Evolutionary conservation across 495 filamentous ascomycete species (phyloP).

Genomic region (Jackrogersella minutella): DNA sequence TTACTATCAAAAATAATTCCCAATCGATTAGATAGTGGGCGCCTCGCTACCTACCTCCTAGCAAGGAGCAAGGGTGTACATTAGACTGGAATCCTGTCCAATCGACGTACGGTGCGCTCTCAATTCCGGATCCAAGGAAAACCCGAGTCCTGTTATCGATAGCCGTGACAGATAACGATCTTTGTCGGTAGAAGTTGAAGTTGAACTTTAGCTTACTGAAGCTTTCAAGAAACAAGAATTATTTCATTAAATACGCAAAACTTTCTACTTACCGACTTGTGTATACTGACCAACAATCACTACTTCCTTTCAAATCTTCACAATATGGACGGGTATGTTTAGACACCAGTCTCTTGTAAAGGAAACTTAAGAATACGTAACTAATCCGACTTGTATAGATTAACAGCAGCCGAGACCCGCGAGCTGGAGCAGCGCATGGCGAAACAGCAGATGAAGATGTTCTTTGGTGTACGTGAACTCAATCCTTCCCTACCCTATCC

Average conservation of each 20-base stretch:
- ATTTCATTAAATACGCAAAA: no score
- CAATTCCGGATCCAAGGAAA: background rate
- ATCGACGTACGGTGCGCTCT: background rate
- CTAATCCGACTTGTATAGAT: slow-evolving; percentile 49
- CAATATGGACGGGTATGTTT: slow-evolving; percentile 42
- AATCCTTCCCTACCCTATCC: background rate
- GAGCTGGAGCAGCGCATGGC: slow-evolving; percentile 93
- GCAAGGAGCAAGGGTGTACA: background rate
- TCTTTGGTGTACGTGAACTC: slow-evolving; percentile 79
- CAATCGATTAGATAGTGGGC: slow-evolving; percentile 37
- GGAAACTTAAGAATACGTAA: background rate
- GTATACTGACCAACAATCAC: background rate
- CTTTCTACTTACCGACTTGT: background rate
- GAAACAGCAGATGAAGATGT: slow-evolving; percentile 97
- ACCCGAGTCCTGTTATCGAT: slow-evolving; percentile 8
- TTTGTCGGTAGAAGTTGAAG: background rate
- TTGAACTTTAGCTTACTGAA: background rate
- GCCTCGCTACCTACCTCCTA: background rate
- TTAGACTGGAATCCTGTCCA: background rate
- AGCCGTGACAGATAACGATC: background rate
- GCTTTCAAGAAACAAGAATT: no score
- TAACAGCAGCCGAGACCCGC: slow-evolving; percentile 84
- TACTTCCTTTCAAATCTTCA: background rate
- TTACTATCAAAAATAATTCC: background rate
- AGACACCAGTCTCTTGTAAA: background rate